Evolutionary conservation across 441 rosid genomes (phyloP), one percentile per base, ranked within the genome.

Genomic region (Euphorbia corollata): DNA sequence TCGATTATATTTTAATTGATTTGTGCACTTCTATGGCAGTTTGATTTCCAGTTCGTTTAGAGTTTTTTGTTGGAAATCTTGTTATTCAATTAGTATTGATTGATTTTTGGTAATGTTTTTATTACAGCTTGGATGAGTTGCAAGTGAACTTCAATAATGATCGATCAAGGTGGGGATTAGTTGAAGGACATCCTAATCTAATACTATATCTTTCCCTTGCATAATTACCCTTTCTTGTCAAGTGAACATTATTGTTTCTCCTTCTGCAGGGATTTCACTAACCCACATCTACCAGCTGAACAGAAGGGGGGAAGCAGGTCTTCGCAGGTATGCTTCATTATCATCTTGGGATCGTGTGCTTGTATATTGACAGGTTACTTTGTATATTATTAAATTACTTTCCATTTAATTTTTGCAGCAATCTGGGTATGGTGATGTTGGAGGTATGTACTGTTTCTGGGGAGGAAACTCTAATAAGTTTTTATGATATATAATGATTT

Each of bases 71-170:
- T 27, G 32, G 1, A 27, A 27, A 27, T 27, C 32, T 27, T 27
- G 32, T 27, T 1, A 27, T 27, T 27, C 32, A 27, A 5, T 23
- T 51, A 8, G 8, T 55, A 8, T 66, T 64, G 24, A 53, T 51
- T 68, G 63, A 73, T 72, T 67, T 72, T 18, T 34, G 48, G 38
- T 74, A n/a, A 27, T 73, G 70, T 80, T 56, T 72, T 53, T 23
- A 43, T 61, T 77, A 19, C 78, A 94, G 99, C 86, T 92, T 94
- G 78, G 98, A 94, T 65, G 99, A 94, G 77, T 76, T 94, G 81
- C 99, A 94, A 87, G 99, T 91, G 73, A 89, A 89, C 86, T 91
- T 87, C 85, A 94, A 94, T 75, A 91, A 91, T 72, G 99, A 94
- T 66, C 87, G 97, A 41, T 94, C 99, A 36, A 91, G 99, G 99